phyloP scores from a whole-genome alignment of 306 rosid genomes.

The Medicago truncatula region MtrunA17r5.0-ANR NC_053043.1:34482501-34483000 shows the following conservation, averaged over 20 bases:
- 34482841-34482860: constrained; percentile 5
- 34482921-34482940: too few relatives aligned
- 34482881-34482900: not conserved
- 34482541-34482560: constrained; percentile 79
- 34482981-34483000: too few relatives aligned
- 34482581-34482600: constrained; percentile 80
- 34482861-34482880: not conserved
- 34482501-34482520: constrained; percentile 84
- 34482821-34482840: not conserved
- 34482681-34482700: not conserved
- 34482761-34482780: not conserved
- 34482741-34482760: not conserved
- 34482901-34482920: too few relatives aligned
- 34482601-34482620: constrained; percentile 87
- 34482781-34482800: not conserved
- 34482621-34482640: constrained; percentile 73
- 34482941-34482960: too few relatives aligned
- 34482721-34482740: not conserved
- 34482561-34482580: constrained; percentile 83
- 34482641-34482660: constrained; percentile 10
- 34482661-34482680: not conserved
- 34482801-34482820: constrained; percentile 1
- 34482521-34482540: constrained; percentile 78
- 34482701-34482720: not conserved
- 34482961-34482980: too few relatives aligned